Evolutionary conservation across 164 flowering plant genomes (phyloP), one percentile per base, ranked within the genome.

Genomic region (Annona squamosa): DNA sequence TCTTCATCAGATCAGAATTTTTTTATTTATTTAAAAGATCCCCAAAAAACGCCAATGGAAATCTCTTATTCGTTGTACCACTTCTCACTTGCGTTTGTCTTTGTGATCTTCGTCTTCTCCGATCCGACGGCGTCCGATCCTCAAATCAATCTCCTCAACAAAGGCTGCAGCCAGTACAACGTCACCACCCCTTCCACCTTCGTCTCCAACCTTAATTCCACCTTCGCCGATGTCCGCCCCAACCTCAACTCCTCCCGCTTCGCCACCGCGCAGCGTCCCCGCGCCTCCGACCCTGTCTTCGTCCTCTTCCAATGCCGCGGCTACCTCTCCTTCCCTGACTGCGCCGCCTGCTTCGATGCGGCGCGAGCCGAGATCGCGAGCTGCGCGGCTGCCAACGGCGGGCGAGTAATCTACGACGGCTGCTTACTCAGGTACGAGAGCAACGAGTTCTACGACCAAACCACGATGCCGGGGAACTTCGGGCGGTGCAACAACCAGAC

Each of bases 401-500:
- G 80, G 62, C 80, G 90, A 1, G 83, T 82, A 47, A 75, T 84
- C 68, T 82, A 81, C 59, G 88, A 86, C 48, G 91, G 89, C 7
- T 85, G 87, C 76, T 83, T 81, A 69, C 75, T 87, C 69, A 82
- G 88, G 84, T 85, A 86, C 26, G 89, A 86, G 73, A 82, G 86
- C 76, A 63, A 37, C 1, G 66, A 42, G 45, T 86, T 86, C 81
- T 86, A 63, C 46, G 83, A 81, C 44, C 82, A 84, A 47, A 73
- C 81, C 48, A 86, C 87, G 2, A 75, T 67, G 3, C 80, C 80
- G 0, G 89, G 86, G 7, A 79, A 82, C 42, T 68, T 3, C 1
- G 79, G 69, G 42, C 0, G 70, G 1, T 87, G 90, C 59, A 81
- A 78, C 6, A 85, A 85, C 65, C 63, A 37, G 16, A 83, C 86